Conservation (phyloP, 1,284 basidiomycete species). For the Rhodotorula sp. region DNA sequence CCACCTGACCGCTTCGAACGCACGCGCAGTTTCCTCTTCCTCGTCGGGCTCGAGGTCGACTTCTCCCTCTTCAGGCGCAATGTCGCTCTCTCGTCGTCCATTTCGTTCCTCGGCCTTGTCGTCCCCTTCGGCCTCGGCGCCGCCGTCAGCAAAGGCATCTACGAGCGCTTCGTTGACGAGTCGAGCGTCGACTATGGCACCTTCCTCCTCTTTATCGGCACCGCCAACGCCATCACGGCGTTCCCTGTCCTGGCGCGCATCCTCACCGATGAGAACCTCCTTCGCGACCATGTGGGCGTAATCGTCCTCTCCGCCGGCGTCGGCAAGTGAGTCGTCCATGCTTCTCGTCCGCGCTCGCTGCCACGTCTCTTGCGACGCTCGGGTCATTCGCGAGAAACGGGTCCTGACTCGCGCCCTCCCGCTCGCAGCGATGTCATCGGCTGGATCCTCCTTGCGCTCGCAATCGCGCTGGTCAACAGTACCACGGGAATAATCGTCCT, state of each 20-base stretch:
- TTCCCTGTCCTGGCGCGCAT: slow-evolving; percentile 83
- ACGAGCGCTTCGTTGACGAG: slow-evolving; percentile 72
- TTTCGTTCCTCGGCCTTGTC: slow-evolving; percentile 66
- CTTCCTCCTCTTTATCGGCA: slow-evolving; percentile 92
- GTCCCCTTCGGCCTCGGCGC: slow-evolving; percentile 84
- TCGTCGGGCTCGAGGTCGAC: slow-evolving; percentile 88
- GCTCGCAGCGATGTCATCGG: slow-evolving; percentile 51
- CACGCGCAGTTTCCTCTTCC: slow-evolving; percentile 57
- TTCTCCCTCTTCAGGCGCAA: slow-evolving; percentile 62
- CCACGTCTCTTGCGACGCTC: background rate
- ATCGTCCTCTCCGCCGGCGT: slow-evolving; percentile 92
- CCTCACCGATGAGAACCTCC: slow-evolving; percentile 67
- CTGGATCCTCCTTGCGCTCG: slow-evolving; percentile 69
- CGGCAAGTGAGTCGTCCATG: slow-evolving; percentile 69
- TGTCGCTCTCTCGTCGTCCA: slow-evolving; percentile 49
- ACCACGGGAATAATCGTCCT: slow-evolving; percentile 67
- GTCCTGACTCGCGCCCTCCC: background rate
- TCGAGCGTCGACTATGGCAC: slow-evolving; percentile 68
- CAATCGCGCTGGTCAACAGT: slow-evolving; percentile 86
- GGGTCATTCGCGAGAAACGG: background rate
- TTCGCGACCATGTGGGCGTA: slow-evolving; percentile 90
- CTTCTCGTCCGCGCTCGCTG: slow-evolving; percentile 44
- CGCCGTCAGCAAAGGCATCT: slow-evolving; percentile 76
- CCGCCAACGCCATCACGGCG: slow-evolving; percentile 51
- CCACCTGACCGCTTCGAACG: slow-evolving; percentile 52